Evolutionary conservation across 2,329 filamentous ascomycete genomes (phyloP).

Genomic region (Sarocladium oryzae): DNA sequence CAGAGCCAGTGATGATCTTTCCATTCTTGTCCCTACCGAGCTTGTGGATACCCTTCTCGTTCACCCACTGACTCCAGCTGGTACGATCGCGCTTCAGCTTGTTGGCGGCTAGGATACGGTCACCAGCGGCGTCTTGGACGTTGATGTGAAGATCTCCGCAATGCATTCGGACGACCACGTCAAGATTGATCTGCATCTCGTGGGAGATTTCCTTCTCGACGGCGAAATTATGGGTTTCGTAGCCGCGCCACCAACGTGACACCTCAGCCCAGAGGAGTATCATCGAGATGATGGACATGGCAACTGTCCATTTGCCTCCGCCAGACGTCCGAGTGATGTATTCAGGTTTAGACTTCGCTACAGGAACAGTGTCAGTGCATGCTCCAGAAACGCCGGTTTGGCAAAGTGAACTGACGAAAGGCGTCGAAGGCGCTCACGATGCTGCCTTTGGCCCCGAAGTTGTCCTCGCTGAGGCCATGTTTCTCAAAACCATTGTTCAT

Average conservation of each 20-base stretch:
- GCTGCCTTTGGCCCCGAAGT: slow-evolving; percentile 67
- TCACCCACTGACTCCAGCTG: slow-evolving; percentile 74
- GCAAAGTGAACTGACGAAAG: slow-evolving; percentile 62
- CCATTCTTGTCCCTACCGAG: slow-evolving; percentile 51
- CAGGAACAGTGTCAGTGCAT: slow-evolving; percentile 10
- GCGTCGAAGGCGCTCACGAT: slow-evolving; percentile 89
- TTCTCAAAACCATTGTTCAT: slow-evolving; percentile 62
- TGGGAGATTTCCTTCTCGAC: slow-evolving; percentile 89
- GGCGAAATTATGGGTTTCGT: slow-evolving; percentile 81
- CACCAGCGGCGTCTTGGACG: slow-evolving; percentile 90
- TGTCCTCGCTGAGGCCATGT: slow-evolving; percentile 62
- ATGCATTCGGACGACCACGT: slow-evolving; percentile 84
- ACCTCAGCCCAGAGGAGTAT: slow-evolving; percentile 75
- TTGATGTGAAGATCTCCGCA: slow-evolving; percentile 90
- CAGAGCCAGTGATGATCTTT: slow-evolving; percentile 48
- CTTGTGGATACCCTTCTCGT: slow-evolving; percentile 58
- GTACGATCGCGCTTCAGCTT: slow-evolving; percentile 71
- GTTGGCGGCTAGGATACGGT: slow-evolving; percentile 77
- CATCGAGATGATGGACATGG: slow-evolving; percentile 67
- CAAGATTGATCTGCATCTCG: slow-evolving; percentile 87
- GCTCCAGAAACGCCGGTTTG: background rate
- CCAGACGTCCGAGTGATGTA: slow-evolving; percentile 79
- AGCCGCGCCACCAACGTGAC: slow-evolving; percentile 73
- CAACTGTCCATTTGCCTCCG: slow-evolving; percentile 90
- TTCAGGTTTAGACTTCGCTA: slow-evolving; percentile 92